Evolutionary conservation across 495 filamentous ascomycete genomes (phyloP).

Genomic region (Amniculicola lignicola): DNA sequence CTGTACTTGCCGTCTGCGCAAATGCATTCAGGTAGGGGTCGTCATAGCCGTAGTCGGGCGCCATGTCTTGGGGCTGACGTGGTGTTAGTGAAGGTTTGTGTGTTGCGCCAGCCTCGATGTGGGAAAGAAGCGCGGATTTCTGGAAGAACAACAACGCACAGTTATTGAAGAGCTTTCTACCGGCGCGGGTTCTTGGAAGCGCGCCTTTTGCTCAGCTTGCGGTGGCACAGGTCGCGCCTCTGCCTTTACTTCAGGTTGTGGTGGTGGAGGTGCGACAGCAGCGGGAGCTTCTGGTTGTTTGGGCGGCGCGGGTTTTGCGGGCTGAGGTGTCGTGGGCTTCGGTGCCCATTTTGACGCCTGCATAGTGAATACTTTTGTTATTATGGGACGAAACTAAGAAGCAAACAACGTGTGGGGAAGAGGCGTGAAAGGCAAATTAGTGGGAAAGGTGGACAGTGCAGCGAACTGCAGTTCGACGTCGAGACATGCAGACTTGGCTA

Average conservation of each 20-base stretch:
- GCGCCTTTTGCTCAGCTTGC: background rate
- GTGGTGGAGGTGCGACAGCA: background rate
- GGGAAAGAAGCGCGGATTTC: background rate
- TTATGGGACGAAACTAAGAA: too few species aligned
- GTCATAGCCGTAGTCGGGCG: slow-evolving; percentile 23
- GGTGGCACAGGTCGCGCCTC: slow-evolving; percentile 3
- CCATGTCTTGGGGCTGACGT: background rate
- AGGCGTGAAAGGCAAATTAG: too few species aligned
- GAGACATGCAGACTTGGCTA: too few species aligned
- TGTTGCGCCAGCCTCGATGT: background rate
- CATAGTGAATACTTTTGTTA: slow-evolving; percentile 12
- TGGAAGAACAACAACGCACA: background rate
- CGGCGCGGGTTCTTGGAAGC: background rate
- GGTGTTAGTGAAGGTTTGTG: background rate
- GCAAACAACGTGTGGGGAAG: too few species aligned
- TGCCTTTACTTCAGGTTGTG: background rate
- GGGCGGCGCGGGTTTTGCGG: background rate
- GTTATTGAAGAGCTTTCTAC: background rate
- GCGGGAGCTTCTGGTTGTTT: background rate
- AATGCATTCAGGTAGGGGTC: slow-evolving; percentile 45
- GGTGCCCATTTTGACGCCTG: slow-evolving; percentile 19
- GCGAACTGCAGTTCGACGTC: too few species aligned
- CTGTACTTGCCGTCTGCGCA: slow-evolving; percentile 62
- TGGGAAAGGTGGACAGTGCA: too few species aligned
- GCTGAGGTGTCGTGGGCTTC: background rate